Evolutionary conservation across 2,329 filamentous ascomycete species (phyloP).

Genomic region (Decorospora gaudefroyi): DNA sequence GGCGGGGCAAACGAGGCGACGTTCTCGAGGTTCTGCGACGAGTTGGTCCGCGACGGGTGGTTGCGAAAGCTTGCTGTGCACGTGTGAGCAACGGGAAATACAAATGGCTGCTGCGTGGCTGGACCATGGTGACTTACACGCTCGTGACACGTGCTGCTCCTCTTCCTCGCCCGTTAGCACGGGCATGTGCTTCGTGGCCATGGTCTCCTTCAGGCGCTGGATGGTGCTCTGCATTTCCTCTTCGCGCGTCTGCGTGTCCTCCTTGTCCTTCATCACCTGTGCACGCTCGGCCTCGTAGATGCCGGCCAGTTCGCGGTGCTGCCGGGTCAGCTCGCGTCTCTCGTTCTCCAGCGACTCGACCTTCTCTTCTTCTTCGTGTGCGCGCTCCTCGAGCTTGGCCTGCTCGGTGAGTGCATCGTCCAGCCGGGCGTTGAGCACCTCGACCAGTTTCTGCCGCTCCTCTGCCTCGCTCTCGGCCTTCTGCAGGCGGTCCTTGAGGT

Average conservation of each 20-base stretch:
- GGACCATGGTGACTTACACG: slow-evolving; percentile 50
- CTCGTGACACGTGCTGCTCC: slow-evolving; percentile 57
- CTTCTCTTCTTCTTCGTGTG: slow-evolving; percentile 84
- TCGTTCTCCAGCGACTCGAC: slow-evolving; percentile 81
- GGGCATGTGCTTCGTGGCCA: slow-evolving; percentile 72
- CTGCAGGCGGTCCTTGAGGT: slow-evolving; percentile 79
- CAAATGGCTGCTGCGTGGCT: neutral
- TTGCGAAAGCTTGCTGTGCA: slow-evolving; percentile 48
- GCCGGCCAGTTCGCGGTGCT: slow-evolving; percentile 87
- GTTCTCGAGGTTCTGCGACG: slow-evolving; percentile 73
- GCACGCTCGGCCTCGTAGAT: slow-evolving; percentile 91
- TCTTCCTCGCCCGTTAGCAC: slow-evolving; percentile 56
- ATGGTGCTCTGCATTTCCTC: slow-evolving; percentile 91
- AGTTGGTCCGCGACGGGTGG: slow-evolving; percentile 51
- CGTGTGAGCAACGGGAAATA: slow-evolving; percentile 30
- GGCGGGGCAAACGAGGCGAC: slow-evolving; percentile 83
- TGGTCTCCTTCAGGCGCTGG: slow-evolving; percentile 85
- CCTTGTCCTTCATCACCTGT: slow-evolving; percentile 87
- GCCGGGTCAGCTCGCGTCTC: slow-evolving; percentile 78
- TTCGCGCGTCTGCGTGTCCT: slow-evolving; percentile 79
- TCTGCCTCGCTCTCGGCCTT: slow-evolving; percentile 79
- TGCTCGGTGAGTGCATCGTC: slow-evolving; percentile 86
- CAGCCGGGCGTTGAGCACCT: slow-evolving; percentile 81
- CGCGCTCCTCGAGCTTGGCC: slow-evolving; percentile 80
- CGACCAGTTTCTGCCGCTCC: slow-evolving; percentile 79